Evolutionary conservation across 805 yeast genomes (phyloP), one percentile per base, ranked within the genome.

Genomic region (Kodamaea restingae): DNA sequence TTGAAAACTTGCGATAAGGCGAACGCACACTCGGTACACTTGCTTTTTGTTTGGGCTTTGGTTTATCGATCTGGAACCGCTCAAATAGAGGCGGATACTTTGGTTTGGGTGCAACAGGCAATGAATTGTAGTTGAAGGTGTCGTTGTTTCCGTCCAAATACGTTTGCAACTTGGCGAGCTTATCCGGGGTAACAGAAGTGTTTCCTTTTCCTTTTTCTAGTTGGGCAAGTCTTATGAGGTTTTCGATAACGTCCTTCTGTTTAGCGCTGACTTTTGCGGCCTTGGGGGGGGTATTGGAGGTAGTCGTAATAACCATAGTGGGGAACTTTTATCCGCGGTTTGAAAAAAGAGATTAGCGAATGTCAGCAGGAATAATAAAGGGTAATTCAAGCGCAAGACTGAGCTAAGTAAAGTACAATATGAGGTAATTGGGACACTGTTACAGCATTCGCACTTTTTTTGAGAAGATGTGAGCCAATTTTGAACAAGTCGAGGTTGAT

Each of bases 141-240:
- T 32, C 39, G 11, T 31, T 35, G 29, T 15, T 25, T n/a, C 30
- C 35, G 30, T 35, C 45, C 20, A 61, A 60, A 43, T 53, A 60
- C 26, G 49, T 47, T 27, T 60, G 48, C 28, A 67, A 47, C 15
- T 60, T 57, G 38, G 55, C 47, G 39, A 67, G 49, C 39, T 67
- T 66, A 11, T 65, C 71, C 30, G 55, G 49, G 4, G 71, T 63
- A 8, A 67, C 56, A 12, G 69, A 52, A 15, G 43, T 53, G 43
- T 67, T 67, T 8, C 73, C 73, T 33, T 46, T 57, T 36, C 52
- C 48, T 39, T 63, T 65, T 47, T 67, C 73, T 44, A 55, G 56
- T 39, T 61, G 60, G 11, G 69, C 69, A 35, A 67, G 40, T 37
- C 47, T 48, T 18, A 63, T 43, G 17, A 63, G 46, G 35, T 54